Base-by-base conservation (phyloP, 2,329 filamentous ascomycete genomes). In the Aspergillus clavatus region DNA sequence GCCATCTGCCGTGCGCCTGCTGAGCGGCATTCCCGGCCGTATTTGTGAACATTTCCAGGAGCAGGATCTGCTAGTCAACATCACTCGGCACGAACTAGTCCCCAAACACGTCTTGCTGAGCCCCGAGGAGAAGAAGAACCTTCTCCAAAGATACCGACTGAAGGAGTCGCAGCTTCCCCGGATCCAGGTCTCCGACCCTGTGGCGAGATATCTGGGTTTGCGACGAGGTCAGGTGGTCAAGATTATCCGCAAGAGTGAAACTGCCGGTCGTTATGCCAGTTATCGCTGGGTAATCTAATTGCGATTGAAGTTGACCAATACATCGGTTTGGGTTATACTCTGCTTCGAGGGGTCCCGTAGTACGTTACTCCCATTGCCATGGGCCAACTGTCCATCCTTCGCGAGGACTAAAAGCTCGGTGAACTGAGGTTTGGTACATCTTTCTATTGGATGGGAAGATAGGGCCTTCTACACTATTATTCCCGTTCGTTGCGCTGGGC, bases 161-260 rank as follows among this genome's bases (percentile, higher is more conserved):
- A 97, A 96, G 81, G 93, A 98, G 78, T 96, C 89, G 7, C 93
- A 98, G 74, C 76, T 98, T 63, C 93, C 93, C 4, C 80, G 93
- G 45, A 95, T 98, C 59, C 81, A 95, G 69, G 81, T 87, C 55
- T 87, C 87, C 56, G 93, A 98, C 67, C 93, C 93, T 3, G 89
- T 98, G 42, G 88, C 93, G 21, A 84, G 86, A 60, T 98, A 97
- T 68, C 74, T 96, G 44, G 93, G 93, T 10, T 74, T 98, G 65
- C 86, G 87, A 74, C 80, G 90, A 64, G 89, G 90, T 3, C 87
- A 96, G 71, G 90, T 98, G 3, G 93, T 98, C 61, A 98, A 98
- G 81, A 98, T 98, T 60, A 96, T 98, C 61, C 79, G 93, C 55
- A 90, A 86, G 68, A 90, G 85, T 63, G 93, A 97, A 77, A 98